A percentile compares a stretch with the other conserved stretches of the same genome.
These are phyloP conservation scores for Amanita muscaria DNA, from an alignment of 768 basidiomycete species.

Conservation along the genomic window DNA sequence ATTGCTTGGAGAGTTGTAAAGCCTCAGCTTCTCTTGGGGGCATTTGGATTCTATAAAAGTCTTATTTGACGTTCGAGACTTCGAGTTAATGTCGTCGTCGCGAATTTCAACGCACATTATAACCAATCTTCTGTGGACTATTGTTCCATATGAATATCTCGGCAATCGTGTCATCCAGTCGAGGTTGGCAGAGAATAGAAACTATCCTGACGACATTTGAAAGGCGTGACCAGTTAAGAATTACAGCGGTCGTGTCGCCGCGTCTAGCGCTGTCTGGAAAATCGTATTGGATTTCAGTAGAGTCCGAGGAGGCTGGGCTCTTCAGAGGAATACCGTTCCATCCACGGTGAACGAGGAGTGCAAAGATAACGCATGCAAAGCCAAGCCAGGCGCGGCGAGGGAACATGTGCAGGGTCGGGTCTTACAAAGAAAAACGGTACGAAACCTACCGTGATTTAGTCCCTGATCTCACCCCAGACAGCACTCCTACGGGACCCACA, in stretches of 20 bases:
- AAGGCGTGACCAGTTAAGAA: constrained; percentile 64
- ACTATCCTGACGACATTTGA: constrained; percentile 51
- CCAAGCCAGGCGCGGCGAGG: too few relatives aligned
- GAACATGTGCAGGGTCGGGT: too few relatives aligned
- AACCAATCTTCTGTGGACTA: constrained; percentile 32
- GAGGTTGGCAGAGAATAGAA: constrained; percentile 39
- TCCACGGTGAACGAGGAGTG: background rate
- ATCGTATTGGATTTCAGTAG: too few relatives aligned
- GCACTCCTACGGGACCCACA: too few relatives aligned
- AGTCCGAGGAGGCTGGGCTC: too few relatives aligned
- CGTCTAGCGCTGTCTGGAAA: background rate
- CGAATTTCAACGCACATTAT: constrained; percentile 29
- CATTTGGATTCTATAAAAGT: constrained; percentile 35
- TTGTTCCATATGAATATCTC: constrained; percentile 60
- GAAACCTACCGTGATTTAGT: too few relatives aligned
- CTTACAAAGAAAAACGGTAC: too few relatives aligned
- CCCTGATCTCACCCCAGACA: too few relatives aligned
- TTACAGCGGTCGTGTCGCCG: constrained; percentile 40
- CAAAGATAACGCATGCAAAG: constrained; percentile 2
- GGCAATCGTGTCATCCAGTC: constrained; percentile 36
- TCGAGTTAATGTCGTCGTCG: background rate
- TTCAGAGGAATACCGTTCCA: background rate
- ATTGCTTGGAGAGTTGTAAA: constrained; percentile 51
- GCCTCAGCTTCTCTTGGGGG: constrained; percentile 32
- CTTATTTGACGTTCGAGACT: constrained; percentile 18